Evolutionary conservation across 2,329 filamentous ascomycete genomes (phyloP).

Genomic region (Cladophialophora chaetospira): DNA sequence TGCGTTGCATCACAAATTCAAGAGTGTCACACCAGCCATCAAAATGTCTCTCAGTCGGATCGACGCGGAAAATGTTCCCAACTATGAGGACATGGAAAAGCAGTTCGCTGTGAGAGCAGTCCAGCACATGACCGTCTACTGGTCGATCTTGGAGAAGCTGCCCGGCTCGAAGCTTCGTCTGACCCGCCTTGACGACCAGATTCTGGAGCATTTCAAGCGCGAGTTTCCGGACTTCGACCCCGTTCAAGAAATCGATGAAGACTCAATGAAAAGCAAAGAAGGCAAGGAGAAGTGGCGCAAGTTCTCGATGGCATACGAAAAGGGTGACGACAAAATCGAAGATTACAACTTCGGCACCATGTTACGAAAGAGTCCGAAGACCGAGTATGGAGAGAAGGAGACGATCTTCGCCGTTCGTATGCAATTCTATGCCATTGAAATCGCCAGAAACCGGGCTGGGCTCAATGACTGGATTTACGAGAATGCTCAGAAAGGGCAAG

Average conservation of each 20-base stretch:
- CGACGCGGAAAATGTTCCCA: slow-evolving; percentile 65
- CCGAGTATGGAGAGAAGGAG: slow-evolving; percentile 82
- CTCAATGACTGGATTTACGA: slow-evolving; percentile 98
- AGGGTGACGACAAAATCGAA: slow-evolving; percentile 67
- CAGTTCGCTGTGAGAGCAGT: slow-evolving; percentile 98
- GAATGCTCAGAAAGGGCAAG: slow-evolving; percentile 66
- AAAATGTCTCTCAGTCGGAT: slow-evolving; percentile 28
- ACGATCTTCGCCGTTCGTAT: slow-evolving; percentile 87
- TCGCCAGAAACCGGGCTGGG: slow-evolving; percentile 76
- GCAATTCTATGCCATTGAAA: slow-evolving; percentile 82
- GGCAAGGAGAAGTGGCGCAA: slow-evolving; percentile 95
- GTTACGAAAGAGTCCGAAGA: slow-evolving; percentile 74
- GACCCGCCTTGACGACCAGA: slow-evolving; percentile 93
- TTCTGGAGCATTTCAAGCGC: slow-evolving; percentile 80
- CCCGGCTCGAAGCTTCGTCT: slow-evolving; percentile 85
- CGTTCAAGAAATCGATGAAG: slow-evolving; percentile 76
- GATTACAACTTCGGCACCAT: slow-evolving; percentile 99
- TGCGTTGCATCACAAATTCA: too few species aligned
- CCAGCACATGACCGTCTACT: slow-evolving; percentile 96
- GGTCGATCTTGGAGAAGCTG: slow-evolving; percentile 88
- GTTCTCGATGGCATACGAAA: slow-evolving; percentile 92
- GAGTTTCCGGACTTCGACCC: slow-evolving; percentile 95
- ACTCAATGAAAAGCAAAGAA: slow-evolving; percentile 94
- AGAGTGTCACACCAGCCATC: too few species aligned
- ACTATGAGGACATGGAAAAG: slow-evolving; percentile 87